These are phyloP conservation scores for Penicillium nordicum DNA, from an alignment of 2,329 filamentous ascomycete species.

Conservation along the genomic window DNA sequence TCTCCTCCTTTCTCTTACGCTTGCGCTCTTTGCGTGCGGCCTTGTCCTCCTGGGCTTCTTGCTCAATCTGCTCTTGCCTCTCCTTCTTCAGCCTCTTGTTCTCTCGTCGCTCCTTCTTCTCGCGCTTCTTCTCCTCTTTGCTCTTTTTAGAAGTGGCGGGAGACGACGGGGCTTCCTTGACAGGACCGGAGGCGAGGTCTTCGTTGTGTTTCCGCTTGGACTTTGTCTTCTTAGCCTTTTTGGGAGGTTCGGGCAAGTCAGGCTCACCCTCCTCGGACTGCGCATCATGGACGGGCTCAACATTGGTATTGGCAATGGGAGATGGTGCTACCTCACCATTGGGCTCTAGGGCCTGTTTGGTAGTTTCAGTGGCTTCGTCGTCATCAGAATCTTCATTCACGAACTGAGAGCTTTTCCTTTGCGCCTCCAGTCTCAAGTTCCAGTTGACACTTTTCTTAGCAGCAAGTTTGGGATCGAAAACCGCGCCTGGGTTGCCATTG, in stretches of 20 bases:
- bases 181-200: background rate
- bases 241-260: background rate
- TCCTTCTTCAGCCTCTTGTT: slow-evolving; percentile 7
- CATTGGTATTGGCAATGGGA: background rate
- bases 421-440: slow-evolving; percentile 6
- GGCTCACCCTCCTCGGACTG: background rate
- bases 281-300: background rate
- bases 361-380: slow-evolving; percentile 1
- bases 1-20: slow-evolving; percentile 1
- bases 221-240: background rate
- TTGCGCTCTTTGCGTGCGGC: slow-evolving; percentile 2
- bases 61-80: background rate
- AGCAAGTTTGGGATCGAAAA: slow-evolving; percentile 20
- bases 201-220: background rate
- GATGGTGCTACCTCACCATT: background rate
- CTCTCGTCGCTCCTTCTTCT: slow-evolving; percentile 10
- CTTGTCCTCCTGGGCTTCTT: background rate
- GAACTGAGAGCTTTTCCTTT: slow-evolving; percentile 15
- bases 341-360: background rate
- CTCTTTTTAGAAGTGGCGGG: background rate
- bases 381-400: slow-evolving; percentile 19
- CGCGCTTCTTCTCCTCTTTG: slow-evolving; percentile 2
- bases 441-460: slow-evolving; percentile 2
- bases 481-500: slow-evolving; percentile 24
- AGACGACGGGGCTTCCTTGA: background rate